Base-by-base conservation (phyloP, 495 filamentous ascomycete genomes). In the Aspergillus coremiiformis region DNA sequence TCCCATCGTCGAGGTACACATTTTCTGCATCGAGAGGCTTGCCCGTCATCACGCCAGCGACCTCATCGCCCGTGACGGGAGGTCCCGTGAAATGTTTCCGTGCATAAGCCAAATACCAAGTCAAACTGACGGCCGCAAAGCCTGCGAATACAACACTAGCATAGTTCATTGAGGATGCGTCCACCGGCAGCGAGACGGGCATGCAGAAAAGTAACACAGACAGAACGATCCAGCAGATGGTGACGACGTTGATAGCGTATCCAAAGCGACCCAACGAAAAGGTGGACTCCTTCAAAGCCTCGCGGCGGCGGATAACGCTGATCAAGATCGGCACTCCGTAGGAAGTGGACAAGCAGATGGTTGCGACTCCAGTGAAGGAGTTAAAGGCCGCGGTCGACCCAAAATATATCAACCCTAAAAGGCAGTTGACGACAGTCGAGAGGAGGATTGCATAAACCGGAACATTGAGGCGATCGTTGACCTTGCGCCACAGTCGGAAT, bases 41-140 rank as follows among this genome's bases (percentile, higher is more conserved):
- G 11, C 66, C 70, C n/a, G 65, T 62, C 57, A 74, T 67, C 22
- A 74, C 60, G 3, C 60, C 68, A 2, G 51, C 49, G 2, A 59
- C 64, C 19, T 72, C 67, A 30, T 77, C 72, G 24, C 65, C 61
- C 41, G 63, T 59, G 15, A 84, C 60, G 0, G 84, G 84, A 0
- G 86, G 86, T 0, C 86, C 86, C 9, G 69, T 76, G 62, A 88
- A 89, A 56, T 84, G 73, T 65, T 83, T 84, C 52, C 81, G 77
- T 30, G 85, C 85, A 73, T 85, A 81, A 1, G 75, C 71, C 46
- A 84, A 75, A 70, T 90, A 89, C 84, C 84, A 89, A 0, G 75
- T 56, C 11, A 78, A 59, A 35, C 75, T 74, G 48, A 85, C 78
- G 15, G 62, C 37, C 5, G 73, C 78, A 54, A 84, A 83, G 0